A percentile compares a stretch with the other conserved stretches of the same genome.
Conservation (phyloP, 2,329 filamentous ascomycete genomes). For the Paraphaeosphaeria sporulosa region DNA sequence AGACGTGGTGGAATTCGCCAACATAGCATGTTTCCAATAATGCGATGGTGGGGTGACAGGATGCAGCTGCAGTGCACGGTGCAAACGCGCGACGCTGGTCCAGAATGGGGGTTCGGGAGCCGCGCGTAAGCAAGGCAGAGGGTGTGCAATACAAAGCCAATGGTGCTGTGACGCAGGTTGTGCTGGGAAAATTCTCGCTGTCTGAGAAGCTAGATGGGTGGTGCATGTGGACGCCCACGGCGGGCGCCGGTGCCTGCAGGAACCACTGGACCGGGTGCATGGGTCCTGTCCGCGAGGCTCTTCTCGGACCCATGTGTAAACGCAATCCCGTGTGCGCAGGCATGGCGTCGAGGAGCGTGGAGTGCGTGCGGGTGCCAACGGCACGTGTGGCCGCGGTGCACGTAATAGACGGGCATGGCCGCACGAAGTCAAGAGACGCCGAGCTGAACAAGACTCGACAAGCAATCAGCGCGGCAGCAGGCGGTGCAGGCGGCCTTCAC, state of each 20-base stretch:
- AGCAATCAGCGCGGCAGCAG: conserved; percentile 6
- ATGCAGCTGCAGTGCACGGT: neutral
- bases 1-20: neutral
- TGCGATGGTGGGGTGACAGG: no score
- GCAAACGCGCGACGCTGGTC: neutral
- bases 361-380: no score
- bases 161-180: neutral
- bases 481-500: no score
- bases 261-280: neutral
- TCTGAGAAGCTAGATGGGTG: neutral
- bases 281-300: neutral
- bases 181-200: neutral
- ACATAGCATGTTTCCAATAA: neutral
- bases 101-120: neutral
- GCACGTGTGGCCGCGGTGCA: neutral
- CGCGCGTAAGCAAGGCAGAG: neutral
- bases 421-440: conserved; percentile 3
- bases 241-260: neutral
- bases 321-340: neutral
- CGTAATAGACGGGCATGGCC: neutral
- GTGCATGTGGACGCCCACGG: neutral
- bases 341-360: neutral
- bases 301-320: neutral
- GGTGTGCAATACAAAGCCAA: neutral
- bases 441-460: conserved; percentile 7